Evolutionary conservation across 2,329 filamentous ascomycete species (phyloP).

Genomic region (Alternaria atra): DNA sequence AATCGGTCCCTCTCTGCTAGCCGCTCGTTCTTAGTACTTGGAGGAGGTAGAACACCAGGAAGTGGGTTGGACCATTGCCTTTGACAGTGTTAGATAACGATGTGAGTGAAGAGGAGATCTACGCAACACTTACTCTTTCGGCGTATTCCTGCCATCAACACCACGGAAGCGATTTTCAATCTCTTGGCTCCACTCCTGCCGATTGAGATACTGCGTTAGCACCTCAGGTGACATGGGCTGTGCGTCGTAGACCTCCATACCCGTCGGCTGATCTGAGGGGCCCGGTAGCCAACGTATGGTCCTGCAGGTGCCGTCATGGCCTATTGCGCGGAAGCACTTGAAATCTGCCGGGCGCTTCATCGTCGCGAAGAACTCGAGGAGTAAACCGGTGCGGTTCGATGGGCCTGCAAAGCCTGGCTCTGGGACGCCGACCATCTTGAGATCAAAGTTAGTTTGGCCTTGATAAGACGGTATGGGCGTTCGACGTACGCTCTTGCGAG

Average conservation of each 20-base stretch:
- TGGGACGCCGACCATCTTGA: background rate
- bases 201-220: too few species aligned
- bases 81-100: too few species aligned
- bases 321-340: background rate
- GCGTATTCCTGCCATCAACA: background rate
- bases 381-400: background rate
- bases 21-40: background rate
- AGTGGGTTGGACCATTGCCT: background rate
- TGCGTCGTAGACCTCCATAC: too few species aligned
- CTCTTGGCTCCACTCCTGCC: too few species aligned
- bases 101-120: background rate
- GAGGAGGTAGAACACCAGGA: background rate
- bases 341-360: background rate
- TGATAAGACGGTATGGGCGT: background rate
- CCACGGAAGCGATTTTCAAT: too few species aligned
- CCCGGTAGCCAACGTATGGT: too few species aligned
- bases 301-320: too few species aligned
- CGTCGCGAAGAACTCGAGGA: background rate
- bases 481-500: background rate
- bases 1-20: background rate
- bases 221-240: too few species aligned
- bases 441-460: background rate
- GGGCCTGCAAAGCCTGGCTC: background rate
- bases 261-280: too few species aligned
- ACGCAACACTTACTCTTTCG: background rate